Conservation (phyloP, 768 basidiomycete genomes). For the Hysterangium stoloniferum region DNA sequence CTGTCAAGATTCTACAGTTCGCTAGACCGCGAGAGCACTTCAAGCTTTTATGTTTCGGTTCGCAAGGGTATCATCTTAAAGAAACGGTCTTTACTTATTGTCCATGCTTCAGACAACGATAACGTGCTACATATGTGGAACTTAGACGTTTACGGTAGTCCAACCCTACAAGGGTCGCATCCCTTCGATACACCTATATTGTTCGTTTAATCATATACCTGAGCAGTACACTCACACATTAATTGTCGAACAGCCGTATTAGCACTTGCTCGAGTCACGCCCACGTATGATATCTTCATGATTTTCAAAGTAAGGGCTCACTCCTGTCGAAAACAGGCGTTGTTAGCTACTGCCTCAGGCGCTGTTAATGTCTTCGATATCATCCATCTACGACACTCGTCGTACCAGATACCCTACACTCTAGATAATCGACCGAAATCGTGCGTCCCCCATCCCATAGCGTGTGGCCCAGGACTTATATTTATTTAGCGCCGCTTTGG, state of each 20-base stretch:
- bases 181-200: not conserved
- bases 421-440: not conserved
- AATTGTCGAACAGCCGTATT: not conserved
- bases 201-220: not conserved
- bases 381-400: not conserved
- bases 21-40: not conserved
- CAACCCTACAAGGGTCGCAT: not conserved
- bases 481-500: not conserved
- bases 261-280: not conserved
- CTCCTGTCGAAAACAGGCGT: not conserved
- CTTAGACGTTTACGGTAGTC: slow-evolving; percentile 1
- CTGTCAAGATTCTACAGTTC: slow-evolving; percentile 2
- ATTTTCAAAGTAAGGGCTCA: not conserved
- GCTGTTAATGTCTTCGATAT: not conserved
- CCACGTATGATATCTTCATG: not conserved
- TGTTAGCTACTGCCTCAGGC: not conserved
- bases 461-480: too few species aligned
- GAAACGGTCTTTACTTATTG: not conserved
- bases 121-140: slow-evolving; percentile 2
- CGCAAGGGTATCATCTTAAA: not conserved
- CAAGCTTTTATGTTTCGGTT: slow-evolving; percentile 5
- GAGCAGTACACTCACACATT: not conserved
- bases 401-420: not conserved
- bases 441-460: not conserved
- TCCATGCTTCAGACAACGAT: not conserved